Evolutionary conservation across 2,329 filamentous ascomycete species (phyloP).

Genomic region (Plenodomus lindquistii): DNA sequence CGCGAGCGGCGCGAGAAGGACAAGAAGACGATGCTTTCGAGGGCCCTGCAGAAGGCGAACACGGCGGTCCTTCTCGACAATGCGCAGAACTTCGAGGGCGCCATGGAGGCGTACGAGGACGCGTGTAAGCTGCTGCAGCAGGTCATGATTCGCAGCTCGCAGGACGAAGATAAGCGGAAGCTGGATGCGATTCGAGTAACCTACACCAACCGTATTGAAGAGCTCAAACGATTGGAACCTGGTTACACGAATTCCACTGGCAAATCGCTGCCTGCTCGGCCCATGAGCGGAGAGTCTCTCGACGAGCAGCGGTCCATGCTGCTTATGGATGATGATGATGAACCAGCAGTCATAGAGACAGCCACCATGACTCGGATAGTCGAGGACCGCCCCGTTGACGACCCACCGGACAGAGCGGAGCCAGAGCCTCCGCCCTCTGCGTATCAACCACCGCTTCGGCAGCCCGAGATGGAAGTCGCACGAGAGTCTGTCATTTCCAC

Average conservation of each 20-base stretch:
- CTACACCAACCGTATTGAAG: conserved; percentile 86
- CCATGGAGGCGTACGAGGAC: conserved; percentile 86
- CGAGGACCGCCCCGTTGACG: conserved; percentile 45
- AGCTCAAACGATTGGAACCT: conserved; percentile 75
- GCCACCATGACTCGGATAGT: conserved; percentile 58
- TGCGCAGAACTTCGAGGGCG: conserved; percentile 90
- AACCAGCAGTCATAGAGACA: conserved; percentile 54
- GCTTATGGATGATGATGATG: conserved; percentile 39
- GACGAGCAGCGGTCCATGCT: conserved; percentile 45
- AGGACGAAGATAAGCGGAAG: conserved; percentile 85
- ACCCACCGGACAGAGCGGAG: conserved; percentile 17
- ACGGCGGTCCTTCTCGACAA: conserved; percentile 95
- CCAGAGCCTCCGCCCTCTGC: conserved; percentile 21
- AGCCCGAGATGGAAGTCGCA: conserved; percentile 23
- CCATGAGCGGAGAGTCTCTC: conserved; percentile 63
- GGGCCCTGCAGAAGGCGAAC: conserved; percentile 92
- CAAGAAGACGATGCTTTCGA: conserved; percentile 95
- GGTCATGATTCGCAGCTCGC: conserved; percentile 82
- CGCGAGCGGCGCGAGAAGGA: conserved; percentile 53
- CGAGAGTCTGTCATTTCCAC: conserved; percentile 48
- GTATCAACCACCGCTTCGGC: conserved; percentile 40
- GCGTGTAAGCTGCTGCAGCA: conserved; percentile 86
- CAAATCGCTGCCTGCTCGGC: conserved; percentile 77
- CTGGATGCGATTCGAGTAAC: conserved; percentile 90
- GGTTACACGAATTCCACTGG: conserved; percentile 54